phyloP scores from a whole-genome alignment of 2,329 filamentous ascomycete genomes.

The Diatrype stigma region DNA sequence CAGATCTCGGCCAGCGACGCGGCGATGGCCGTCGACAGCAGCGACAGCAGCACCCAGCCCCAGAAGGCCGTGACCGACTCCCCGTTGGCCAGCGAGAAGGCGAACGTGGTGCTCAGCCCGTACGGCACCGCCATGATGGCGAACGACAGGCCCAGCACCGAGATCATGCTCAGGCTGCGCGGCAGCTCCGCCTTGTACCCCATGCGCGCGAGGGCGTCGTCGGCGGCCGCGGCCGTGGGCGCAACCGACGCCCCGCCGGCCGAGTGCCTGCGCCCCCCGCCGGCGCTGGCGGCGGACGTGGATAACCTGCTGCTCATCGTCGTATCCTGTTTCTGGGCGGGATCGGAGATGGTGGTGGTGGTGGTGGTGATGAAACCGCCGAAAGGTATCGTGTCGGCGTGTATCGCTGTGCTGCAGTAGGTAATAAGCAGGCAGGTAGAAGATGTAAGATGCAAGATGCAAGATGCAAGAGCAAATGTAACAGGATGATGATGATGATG shows the following conservation, averaged over 20 bases:
- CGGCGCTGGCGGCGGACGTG: not conserved
- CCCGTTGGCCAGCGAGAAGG: constrained; percentile 64
- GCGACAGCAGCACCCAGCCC: constrained; percentile 63
- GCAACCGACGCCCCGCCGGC: not conserved
- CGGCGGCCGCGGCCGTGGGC: constrained; percentile 32
- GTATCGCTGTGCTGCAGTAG: too few species aligned
- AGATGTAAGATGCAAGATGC: too few species aligned
- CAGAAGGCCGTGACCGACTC: constrained; percentile 66
- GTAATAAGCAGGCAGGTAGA: too few species aligned
- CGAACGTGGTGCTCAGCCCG: constrained; percentile 64
- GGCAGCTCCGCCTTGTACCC: constrained; percentile 66
- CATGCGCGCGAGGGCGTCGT: constrained; percentile 60
- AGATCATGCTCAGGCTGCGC: constrained; percentile 62
- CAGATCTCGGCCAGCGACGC: constrained; percentile 66
- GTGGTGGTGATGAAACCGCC: too few species aligned
- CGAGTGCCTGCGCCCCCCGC: not conserved
- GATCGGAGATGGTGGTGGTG: not conserved
- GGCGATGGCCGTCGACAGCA: constrained; percentile 61
- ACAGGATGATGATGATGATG: too few species aligned
- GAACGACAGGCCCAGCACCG: constrained; percentile 63
- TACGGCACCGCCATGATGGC: constrained; percentile 72
- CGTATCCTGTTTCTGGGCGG: not conserved
- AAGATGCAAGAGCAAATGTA: too few species aligned
- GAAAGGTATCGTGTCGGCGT: too few species aligned
- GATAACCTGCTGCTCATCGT: not conserved